phyloP scores from a whole-genome alignment of 2,329 filamentous ascomycete genomes.

The Fusarium goolgardi region DNA sequence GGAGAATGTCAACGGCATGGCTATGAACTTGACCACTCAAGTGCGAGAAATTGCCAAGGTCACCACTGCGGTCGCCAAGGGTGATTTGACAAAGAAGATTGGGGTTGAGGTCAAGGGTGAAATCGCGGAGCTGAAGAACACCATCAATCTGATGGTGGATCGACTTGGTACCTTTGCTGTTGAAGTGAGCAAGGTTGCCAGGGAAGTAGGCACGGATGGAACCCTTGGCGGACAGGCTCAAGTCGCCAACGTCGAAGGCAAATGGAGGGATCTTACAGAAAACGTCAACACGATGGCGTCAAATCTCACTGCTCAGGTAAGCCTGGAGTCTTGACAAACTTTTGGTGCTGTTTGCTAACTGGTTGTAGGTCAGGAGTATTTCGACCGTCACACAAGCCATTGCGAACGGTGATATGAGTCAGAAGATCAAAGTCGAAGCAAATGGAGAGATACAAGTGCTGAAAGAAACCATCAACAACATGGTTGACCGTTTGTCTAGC shows the following conservation, averaged over 20 bases:
- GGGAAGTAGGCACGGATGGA: constrained; percentile 96
- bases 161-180: constrained; percentile 95
- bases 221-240: constrained; percentile 93
- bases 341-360: constrained; percentile 14
- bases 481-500: constrained; percentile 94
- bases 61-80: constrained; percentile 92
- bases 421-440: constrained; percentile 94
- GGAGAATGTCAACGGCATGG: constrained; percentile 97
- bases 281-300: constrained; percentile 84
- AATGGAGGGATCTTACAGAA: constrained; percentile 97
- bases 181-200: constrained; percentile 93
- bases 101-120: constrained; percentile 93
- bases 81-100: constrained; percentile 96
- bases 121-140: constrained; percentile 94
- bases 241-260: constrained; percentile 94
- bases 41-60: constrained; percentile 98
- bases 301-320: constrained; percentile 73
- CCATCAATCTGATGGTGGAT: constrained; percentile 99
- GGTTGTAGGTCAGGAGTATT: constrained; percentile 79
- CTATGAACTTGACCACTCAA: constrained; percentile 96
- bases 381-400: constrained; percentile 95
- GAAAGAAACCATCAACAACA: constrained; percentile 98
- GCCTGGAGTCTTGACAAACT: constrained; percentile 17
- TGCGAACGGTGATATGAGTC: constrained; percentile 94
- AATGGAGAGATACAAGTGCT: constrained; percentile 94